Percentiles rank a stretch among this genome's conserved stretches.
phyloP scores from a whole-genome alignment of 306 rosid species.

The Mucuna pruriens region DNA sequence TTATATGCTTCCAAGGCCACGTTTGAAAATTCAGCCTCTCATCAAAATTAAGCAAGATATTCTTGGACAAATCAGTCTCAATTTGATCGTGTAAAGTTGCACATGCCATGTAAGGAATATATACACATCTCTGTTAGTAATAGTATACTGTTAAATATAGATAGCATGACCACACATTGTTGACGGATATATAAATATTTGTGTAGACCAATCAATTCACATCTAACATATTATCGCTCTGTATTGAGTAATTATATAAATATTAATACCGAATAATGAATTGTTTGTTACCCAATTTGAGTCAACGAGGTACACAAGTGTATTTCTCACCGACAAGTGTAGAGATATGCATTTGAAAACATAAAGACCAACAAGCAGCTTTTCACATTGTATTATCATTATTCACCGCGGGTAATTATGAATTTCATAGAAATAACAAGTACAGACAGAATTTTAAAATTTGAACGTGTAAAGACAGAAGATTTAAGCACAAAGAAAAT shows the following conservation, averaged over 20 bases:
- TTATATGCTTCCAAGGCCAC: not conserved
- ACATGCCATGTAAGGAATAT: not conserved
- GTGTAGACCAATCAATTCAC: not conserved
- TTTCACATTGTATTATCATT: not conserved
- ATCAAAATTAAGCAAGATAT: not conserved
- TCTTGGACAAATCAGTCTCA: not conserved
- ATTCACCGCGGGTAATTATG: not conserved
- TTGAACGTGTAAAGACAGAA: not conserved
- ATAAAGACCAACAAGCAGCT: too few relatives aligned
- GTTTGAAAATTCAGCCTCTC: not conserved
- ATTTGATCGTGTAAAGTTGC: not conserved
- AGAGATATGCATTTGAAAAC: too few relatives aligned
- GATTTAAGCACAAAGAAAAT: not conserved
- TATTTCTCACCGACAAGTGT: too few relatives aligned
- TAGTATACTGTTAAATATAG: not conserved
- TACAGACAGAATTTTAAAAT: not conserved
- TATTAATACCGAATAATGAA: too few relatives aligned
- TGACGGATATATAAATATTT: not conserved
- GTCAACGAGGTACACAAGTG: not conserved
- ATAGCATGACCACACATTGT: not conserved
- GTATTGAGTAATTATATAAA: not conserved
- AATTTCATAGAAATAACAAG: not conserved
- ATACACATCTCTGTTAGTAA: not conserved
- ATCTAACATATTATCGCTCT: not conserved
- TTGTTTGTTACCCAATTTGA: not conserved